A percentile compares a stretch with the other conserved stretches of the same genome.
Evolutionary conservation across 805 yeast species (phyloP).

Genomic region (Candida patagonica): DNA sequence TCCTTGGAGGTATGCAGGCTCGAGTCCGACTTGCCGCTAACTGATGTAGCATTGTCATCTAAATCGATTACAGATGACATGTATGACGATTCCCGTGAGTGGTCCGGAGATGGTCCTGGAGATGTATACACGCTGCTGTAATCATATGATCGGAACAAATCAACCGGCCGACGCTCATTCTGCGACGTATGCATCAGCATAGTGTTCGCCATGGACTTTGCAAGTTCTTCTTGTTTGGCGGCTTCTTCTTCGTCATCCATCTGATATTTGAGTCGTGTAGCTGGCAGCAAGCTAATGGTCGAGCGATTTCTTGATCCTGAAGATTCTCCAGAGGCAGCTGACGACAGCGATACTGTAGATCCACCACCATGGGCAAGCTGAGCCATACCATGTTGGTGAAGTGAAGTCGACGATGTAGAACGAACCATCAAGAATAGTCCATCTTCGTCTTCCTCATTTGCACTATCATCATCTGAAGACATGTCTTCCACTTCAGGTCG

Average conservation of each 20-base stretch:
- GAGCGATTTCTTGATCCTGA: slow-evolving; percentile 23
- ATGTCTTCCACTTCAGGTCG: slow-evolving; percentile 21
- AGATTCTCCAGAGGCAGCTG: neutral
- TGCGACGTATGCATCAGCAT: slow-evolving; percentile 57
- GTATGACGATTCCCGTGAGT: slow-evolving; percentile 9
- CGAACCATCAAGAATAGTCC: slow-evolving; percentile 57
- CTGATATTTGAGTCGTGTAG: slow-evolving; percentile 76
- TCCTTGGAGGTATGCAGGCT: neutral
- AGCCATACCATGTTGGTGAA: slow-evolving; percentile 12
- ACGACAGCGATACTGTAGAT: neutral
- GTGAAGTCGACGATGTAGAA: slow-evolving; percentile 26
- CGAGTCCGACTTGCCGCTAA: neutral
- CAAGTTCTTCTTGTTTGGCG: slow-evolving; percentile 27
- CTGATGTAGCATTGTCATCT: neutral
- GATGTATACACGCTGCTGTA: slow-evolving; percentile 22
- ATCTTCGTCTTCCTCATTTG: slow-evolving; percentile 51
- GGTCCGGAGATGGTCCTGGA: slow-evolving; percentile 14
- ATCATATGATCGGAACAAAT: slow-evolving; percentile 18
- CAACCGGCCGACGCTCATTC: slow-evolving; percentile 27
- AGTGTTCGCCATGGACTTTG: slow-evolving; percentile 33
- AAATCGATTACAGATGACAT: neutral
- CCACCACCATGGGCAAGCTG: neutral
- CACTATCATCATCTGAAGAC: slow-evolving; percentile 21
- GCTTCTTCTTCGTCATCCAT: slow-evolving; percentile 53
- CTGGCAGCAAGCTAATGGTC: slow-evolving; percentile 73